These are phyloP conservation scores for Boletus fagicola DNA, from an alignment of 768 basidiomycete genomes.

Conservation along the genomic window DNA sequence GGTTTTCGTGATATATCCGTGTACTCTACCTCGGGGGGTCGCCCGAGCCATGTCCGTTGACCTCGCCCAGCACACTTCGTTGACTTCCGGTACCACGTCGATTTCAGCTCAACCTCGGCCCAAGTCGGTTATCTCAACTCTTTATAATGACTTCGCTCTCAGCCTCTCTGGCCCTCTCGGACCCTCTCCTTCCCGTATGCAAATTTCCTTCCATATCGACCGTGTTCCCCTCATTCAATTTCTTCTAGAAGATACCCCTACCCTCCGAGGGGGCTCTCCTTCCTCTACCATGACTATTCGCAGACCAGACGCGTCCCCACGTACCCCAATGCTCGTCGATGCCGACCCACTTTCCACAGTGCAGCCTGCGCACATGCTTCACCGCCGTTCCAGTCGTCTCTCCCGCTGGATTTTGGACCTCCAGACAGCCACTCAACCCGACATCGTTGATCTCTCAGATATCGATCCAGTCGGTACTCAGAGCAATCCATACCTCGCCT, in stretches of 20 bases:
- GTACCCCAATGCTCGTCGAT: constrained; percentile 11
- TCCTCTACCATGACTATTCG: constrained; percentile 32
- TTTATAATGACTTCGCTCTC: constrained; percentile 23
- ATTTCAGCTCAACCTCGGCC: constrained; percentile 10
- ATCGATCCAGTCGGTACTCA: constrained; percentile 29
- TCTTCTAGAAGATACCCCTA: constrained; percentile 16
- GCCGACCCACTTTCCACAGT: constrained; percentile 5
- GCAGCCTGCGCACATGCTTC: constrained; percentile 17
- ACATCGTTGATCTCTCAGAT: constrained; percentile 20
- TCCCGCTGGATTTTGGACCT: constrained; percentile 47
- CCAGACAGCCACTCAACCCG: constrained; percentile 24
- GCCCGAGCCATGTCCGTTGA: constrained; percentile 23
- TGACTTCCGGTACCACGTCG: constrained; percentile 19
- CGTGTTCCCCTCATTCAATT: constrained; percentile 36
- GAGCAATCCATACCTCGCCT: constrained; percentile 43
- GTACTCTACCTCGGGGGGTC: constrained; percentile 15
- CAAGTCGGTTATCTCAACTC: constrained; percentile 13
- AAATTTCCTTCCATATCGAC: constrained; percentile 19
- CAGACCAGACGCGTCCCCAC: constrained; percentile 27
- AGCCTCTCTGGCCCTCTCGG: neutral
- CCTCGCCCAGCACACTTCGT: constrained; percentile 16
- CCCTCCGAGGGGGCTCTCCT: constrained; percentile 23
- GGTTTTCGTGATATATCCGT: constrained; percentile 13
- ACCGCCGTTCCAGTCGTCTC: constrained; percentile 39
- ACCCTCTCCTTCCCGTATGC: constrained; percentile 20